Evolutionary conservation across 129 eudicot species (phyloP).

Genomic region (Pulicaria dysenterica): DNA sequence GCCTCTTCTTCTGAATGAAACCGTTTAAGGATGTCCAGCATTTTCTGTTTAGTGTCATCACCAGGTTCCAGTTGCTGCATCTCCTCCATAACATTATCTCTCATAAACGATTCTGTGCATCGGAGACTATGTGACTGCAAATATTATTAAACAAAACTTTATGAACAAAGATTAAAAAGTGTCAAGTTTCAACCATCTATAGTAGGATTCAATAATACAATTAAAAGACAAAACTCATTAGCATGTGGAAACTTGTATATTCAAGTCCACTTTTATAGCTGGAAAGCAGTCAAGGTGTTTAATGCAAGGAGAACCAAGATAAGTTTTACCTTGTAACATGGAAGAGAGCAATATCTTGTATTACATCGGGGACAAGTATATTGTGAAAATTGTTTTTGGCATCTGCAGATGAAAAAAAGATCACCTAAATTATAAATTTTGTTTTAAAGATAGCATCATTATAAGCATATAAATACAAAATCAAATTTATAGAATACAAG

Average conservation of each 20-base stretch:
- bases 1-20: conserved; percentile 81
- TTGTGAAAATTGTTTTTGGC: conserved; percentile 89
- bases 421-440: background rate
- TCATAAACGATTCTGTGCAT: conserved; percentile 96
- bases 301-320: background rate
- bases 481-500: background rate
- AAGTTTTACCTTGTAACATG: conserved; percentile 81
- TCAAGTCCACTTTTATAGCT: background rate
- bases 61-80: conserved; percentile 63
- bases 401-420: conserved; percentile 44
- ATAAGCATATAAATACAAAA: background rate
- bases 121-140: conserved; percentile 79
- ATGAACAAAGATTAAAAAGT: background rate
- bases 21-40: conserved; percentile 74
- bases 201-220: background rate
- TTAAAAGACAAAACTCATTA: background rate
- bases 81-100: conserved; percentile 85
- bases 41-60: conserved; percentile 66
- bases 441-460: background rate
- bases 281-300: background rate
- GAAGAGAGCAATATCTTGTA: conserved; percentile 86
- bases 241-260: background rate
- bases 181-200: background rate
- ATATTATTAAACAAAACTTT: conserved; percentile 1
- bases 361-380: conserved; percentile 97